Evolutionary conservation across 2,329 filamentous ascomycete species (phyloP), one percentile per base, ranked within the genome.

Genomic region (Calonectria hawksworthii): DNA sequence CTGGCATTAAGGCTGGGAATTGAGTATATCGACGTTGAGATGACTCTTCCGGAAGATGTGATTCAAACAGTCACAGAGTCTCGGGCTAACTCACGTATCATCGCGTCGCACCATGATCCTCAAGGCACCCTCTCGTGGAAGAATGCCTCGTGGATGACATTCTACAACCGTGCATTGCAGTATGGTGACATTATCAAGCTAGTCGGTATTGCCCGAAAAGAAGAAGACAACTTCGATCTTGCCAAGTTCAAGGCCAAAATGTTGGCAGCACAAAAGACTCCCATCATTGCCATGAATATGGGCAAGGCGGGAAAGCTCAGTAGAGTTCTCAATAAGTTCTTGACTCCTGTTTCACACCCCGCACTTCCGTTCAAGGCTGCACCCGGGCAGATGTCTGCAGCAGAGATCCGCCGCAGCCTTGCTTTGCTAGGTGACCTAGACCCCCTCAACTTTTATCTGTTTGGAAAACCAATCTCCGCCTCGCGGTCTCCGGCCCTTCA

Each of bases 271-370:
- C 94, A 98, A 82, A 89, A 94, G 68, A 92, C 93, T n/a, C 96
- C 96, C 0, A 87, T 99, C 70, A 98, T 99, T 79, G 95, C 94
- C 1, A 94, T 99, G 83, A 99, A 99, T 86, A 99, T 99, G 96
- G 96, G 96, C 36, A 89, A 92, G 63, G 88, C 91, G 32, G 97
- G 97, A 64, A 97, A 98, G 86, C 90, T 98, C 52, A 98, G 95
- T 82, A 93, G 97, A 41, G 93, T 99, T 56, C 88, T 98, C 73
- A 99, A 99, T 85, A 89, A 91, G 36, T 99, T 99, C 88, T 92
- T 99, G 88, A 99, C 97, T 0, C 97, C 97, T 0, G 97, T 99
- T 18, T 96, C 95, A 4, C 97, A 99, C 83, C 94, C 95, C 2
- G 91, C 90, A 16, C 89, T 99, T n/a, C 96, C 96, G 0, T 95